These are phyloP conservation scores for Arthroderma sp. DNA, from an alignment of 2,329 filamentous ascomycete genomes.

Conservation along the genomic window DNA sequence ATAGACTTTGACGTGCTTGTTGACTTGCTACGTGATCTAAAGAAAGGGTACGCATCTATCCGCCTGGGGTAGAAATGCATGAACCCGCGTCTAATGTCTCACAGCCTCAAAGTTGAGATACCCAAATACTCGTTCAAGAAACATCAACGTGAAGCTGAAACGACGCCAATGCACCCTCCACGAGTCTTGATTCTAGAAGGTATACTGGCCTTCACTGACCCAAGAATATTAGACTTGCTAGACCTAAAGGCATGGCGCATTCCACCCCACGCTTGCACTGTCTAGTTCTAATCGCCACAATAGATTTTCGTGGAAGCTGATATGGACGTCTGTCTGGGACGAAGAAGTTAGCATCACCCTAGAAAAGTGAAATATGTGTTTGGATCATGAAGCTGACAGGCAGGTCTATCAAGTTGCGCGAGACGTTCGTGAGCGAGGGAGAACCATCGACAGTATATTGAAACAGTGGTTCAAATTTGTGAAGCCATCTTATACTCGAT, in stretches of 20 bases:
- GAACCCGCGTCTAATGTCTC: not conserved
- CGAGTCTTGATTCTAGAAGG: slow-evolving; percentile 93
- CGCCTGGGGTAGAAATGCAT: not conserved
- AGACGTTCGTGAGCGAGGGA: slow-evolving; percentile 76
- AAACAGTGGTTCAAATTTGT: slow-evolving; percentile 97
- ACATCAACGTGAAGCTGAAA: slow-evolving; percentile 66
- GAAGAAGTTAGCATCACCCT: slow-evolving; percentile 53
- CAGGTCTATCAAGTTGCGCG: slow-evolving; percentile 50
- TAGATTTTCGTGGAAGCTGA: slow-evolving; percentile 94
- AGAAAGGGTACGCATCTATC: slow-evolving; percentile 61
- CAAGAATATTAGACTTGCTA: slow-evolving; percentile 68
- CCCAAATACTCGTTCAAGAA: slow-evolving; percentile 92
- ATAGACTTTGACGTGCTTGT: slow-evolving; percentile 90
- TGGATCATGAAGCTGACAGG: not conserved
- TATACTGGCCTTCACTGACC: slow-evolving; percentile 88
- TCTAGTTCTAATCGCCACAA: slow-evolving; percentile 12
- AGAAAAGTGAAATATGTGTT: not conserved
- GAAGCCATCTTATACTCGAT: slow-evolving; percentile 93
- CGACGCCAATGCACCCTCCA: slow-evolving; percentile 85
- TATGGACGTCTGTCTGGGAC: slow-evolving; percentile 79
- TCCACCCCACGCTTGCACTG: not conserved
- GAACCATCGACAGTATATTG: slow-evolving; percentile 88
- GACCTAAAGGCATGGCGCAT: slow-evolving; percentile 64
- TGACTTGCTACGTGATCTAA: slow-evolving; percentile 67
- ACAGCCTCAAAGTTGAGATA: slow-evolving; percentile 54